Evolutionary conservation across 2,329 filamentous ascomycete species (phyloP).

Genomic region (Cytospora leucostoma): DNA sequence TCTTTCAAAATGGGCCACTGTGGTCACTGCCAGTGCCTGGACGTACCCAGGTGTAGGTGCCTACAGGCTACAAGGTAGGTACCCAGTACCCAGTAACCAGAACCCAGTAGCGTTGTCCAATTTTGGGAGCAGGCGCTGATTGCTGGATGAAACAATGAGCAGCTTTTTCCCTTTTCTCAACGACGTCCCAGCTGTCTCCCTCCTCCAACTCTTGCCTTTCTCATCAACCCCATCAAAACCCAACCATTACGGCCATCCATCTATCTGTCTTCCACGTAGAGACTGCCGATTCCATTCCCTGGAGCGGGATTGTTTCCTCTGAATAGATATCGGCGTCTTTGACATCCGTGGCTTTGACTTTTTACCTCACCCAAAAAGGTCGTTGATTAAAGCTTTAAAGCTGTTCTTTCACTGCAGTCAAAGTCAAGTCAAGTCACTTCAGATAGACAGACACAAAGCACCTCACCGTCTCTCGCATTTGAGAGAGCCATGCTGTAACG

Average conservation of each 20-base stretch:
- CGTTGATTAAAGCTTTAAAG: constrained; percentile 19
- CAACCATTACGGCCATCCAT: constrained; percentile 17
- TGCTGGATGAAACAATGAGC: constrained; percentile 24
- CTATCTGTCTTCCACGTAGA: constrained; percentile 20
- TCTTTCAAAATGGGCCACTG: neutral
- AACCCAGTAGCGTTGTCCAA: constrained; percentile 5
- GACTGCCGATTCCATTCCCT: constrained; percentile 17
- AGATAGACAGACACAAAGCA: constrained; percentile 27
- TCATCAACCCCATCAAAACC: constrained; percentile 32
- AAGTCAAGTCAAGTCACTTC: constrained; percentile 18
- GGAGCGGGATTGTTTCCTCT: constrained; percentile 13
- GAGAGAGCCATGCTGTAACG: constrained; percentile 24
- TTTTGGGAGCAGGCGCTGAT: constrained; percentile 21
- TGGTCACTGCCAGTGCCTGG: neutral
- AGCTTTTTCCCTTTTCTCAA: constrained; percentile 23
- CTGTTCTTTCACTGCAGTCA: constrained; percentile 16
- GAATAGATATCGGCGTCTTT: constrained; percentile 16
- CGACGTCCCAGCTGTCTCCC: constrained; percentile 30
- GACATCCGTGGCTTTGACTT: constrained; percentile 15
- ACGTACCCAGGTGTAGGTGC: neutral
- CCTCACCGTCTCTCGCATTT: constrained; percentile 19
- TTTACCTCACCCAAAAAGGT: constrained; percentile 14
- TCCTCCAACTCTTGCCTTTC: constrained; percentile 17
- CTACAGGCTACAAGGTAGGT: neutral
- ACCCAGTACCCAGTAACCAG: neutral